Base-by-base conservation (phyloP, 495 filamentous ascomycete genomes). In the Stereocaulon alpinum region DNA sequence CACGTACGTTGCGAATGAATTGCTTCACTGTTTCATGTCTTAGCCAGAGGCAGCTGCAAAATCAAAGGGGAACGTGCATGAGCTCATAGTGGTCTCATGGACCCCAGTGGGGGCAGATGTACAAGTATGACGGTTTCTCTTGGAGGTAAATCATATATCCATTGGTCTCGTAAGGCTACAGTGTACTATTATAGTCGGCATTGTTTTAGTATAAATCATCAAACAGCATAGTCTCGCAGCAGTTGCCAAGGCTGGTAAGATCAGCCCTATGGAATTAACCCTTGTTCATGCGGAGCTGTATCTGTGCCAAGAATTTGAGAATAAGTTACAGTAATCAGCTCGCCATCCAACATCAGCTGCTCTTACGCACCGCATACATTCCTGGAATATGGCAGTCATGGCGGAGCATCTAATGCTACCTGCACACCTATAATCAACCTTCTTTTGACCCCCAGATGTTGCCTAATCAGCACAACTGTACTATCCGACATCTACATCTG, bases 1-100 rank as follows among this genome's bases (percentile, higher is more conserved):
- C 91, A 68, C 93, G 89, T 64, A 98, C 93, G 77, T 95, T 96
- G 70, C 93, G 90, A 74, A 98, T 98, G 76, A 98, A 98, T 78
- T 96, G 92, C 76, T 98, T 98, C 71, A 98, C 92, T 96, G 66
- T 40, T 65, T 49, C 14, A 12, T 24, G 12, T 30, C 60, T 74
- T 22, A 64, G 58, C 42, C 14, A n/a, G 9, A 37, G 24, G n/a
- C 30, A 34, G 12, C 40, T 34, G 27, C n/a, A 17, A 43, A 22
- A 20, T 48, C 22, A 58, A 24, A 68, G 65, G 67, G 66, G 67
- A 59, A 77, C 81, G 71, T 72, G 86, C 84, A 76, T 71, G 84
- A 86, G 72, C 81, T 80, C 84, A 87, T 87, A 67, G 70, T 74
- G 77, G 74, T 66, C 68, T 60, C 58, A 47, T 60, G 49, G 49